phyloP scores from a whole-genome alignment of 139 green algal genomes.

The Picochlorum sp. region DNA sequence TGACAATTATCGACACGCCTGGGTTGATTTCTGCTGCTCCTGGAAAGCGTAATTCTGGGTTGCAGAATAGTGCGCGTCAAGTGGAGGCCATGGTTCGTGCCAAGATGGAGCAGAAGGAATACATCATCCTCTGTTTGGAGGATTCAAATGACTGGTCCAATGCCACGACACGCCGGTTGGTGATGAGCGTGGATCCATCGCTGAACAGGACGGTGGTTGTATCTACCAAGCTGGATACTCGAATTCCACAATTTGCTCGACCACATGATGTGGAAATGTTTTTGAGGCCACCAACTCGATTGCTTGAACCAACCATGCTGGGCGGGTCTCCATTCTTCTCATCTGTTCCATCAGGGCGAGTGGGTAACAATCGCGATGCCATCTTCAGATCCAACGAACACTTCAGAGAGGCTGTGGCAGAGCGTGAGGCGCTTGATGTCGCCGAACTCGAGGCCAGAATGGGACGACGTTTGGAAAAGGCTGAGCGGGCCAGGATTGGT shows the following conservation, averaged over 20 bases:
- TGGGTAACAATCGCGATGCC: slow-evolving; percentile 65
- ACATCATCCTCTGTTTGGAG: slow-evolving; percentile 95
- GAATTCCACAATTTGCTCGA: slow-evolving; percentile 84
- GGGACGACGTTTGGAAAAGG: slow-evolving; percentile 40
- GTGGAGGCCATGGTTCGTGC: slow-evolving; percentile 79
- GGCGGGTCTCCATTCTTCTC: slow-evolving; percentile 90
- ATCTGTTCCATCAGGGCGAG: slow-evolving; percentile 81
- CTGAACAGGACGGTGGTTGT: slow-evolving; percentile 86
- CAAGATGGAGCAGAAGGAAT: slow-evolving; percentile 89
- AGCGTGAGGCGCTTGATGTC: slow-evolving; percentile 65
- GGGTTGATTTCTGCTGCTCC: slow-evolving; percentile 88
- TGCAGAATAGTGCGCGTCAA: slow-evolving; percentile 56
- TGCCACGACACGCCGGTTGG: slow-evolving; percentile 78
- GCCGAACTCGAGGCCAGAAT: slow-evolving; percentile 60
- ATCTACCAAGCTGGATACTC: slow-evolving; percentile 93
- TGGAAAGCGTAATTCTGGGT: slow-evolving; percentile 59
- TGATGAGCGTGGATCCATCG: slow-evolving; percentile 86
- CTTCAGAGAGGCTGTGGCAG: slow-evolving; percentile 71
- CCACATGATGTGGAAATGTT: slow-evolving; percentile 83
- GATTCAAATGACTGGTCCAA: slow-evolving; percentile 92
- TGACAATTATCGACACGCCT: slow-evolving; percentile 96
- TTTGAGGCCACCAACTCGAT: slow-evolving; percentile 54
- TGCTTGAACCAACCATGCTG: slow-evolving; percentile 71
- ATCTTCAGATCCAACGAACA: slow-evolving; percentile 83
- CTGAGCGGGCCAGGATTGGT: slow-evolving; percentile 70